Conservation (phyloP, 768 basidiomycete genomes). For the Suillus decipiens region DNA sequence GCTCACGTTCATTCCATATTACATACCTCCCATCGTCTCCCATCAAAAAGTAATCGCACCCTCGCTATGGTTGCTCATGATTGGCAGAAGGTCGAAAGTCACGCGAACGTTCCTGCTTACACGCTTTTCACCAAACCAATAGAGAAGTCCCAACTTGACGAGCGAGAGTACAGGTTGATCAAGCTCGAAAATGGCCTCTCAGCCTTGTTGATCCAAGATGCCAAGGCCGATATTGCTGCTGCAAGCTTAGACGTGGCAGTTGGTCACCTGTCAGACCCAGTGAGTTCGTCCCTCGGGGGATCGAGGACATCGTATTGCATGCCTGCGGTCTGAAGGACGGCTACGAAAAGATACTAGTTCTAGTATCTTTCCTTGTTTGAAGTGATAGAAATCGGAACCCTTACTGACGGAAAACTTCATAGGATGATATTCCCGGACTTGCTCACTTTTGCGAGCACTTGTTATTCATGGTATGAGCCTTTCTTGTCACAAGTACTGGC, state of each 20-base stretch:
- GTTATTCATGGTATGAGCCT: constrained; percentile 80
- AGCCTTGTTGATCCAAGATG: constrained; percentile 80
- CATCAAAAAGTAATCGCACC: constrained; percentile 11
- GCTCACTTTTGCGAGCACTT: constrained; percentile 97
- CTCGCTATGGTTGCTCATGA: constrained; percentile 27
- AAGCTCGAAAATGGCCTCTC: constrained; percentile 88
- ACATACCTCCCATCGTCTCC: background rate
- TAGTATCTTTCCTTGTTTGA: background rate
- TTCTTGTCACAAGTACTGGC: background rate
- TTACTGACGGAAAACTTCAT: constrained; percentile 5
- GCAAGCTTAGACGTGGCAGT: constrained; percentile 94
- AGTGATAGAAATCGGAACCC: background rate
- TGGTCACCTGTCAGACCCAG: constrained; percentile 92
- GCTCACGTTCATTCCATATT: background rate
- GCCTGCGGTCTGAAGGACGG: background rate
- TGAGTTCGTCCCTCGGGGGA: constrained; percentile 39
- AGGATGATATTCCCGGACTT: constrained; percentile 89
- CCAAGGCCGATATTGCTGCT: constrained; percentile 88
- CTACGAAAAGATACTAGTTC: background rate
- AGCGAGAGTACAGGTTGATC: constrained; percentile 79
- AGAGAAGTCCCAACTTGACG: constrained; percentile 74
- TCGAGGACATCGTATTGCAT: background rate
- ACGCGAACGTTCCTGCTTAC: constrained; percentile 42
- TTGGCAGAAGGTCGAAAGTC: constrained; percentile 22
- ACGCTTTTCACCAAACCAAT: constrained; percentile 60